Conservation (phyloP, 192 early-diverging fungal species). For the Backusella mclennaniae region DNA sequence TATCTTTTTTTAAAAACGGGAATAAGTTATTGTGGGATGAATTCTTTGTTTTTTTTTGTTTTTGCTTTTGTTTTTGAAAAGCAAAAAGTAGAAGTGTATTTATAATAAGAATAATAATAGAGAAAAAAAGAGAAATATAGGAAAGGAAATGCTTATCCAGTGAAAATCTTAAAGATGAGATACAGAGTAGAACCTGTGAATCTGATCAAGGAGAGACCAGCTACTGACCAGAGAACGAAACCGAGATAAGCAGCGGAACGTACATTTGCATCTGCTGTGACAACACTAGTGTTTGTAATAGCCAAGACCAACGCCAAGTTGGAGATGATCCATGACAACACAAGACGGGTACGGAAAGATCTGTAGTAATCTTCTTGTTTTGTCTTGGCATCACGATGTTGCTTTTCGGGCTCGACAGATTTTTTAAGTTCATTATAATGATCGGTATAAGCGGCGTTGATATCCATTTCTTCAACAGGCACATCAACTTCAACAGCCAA, state of each 20-base stretch:
- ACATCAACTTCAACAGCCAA: conserved; percentile 74
- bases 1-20: background rate
- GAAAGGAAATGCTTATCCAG: conserved; percentile 30
- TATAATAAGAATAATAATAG: background rate
- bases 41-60: background rate
- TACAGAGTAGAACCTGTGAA: conserved; percentile 70
- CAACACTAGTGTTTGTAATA: conserved; percentile 53
- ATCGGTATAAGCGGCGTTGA: conserved; percentile 78
- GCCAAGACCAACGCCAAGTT: conserved; percentile 67
- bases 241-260: conserved; percentile 49
- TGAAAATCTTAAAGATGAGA: conserved; percentile 59
- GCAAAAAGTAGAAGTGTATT: background rate
- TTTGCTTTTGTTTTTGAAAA: background rate
- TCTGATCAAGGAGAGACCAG: conserved; percentile 62
- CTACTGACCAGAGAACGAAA: conserved; percentile 80
- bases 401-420: conserved; percentile 41
- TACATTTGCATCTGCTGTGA: conserved; percentile 27
- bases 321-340: conserved; percentile 78
- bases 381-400: conserved; percentile 65
- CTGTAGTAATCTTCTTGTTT: conserved; percentile 82
- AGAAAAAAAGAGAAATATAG: background rate
- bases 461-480: conserved; percentile 74
- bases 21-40: background rate
- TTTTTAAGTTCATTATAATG: conserved; percentile 59
- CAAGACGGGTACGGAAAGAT: conserved; percentile 74